Base-by-base conservation (phyloP, 371 early-diverging fungal species). In the Choanephora cucurbitarum region DNA sequence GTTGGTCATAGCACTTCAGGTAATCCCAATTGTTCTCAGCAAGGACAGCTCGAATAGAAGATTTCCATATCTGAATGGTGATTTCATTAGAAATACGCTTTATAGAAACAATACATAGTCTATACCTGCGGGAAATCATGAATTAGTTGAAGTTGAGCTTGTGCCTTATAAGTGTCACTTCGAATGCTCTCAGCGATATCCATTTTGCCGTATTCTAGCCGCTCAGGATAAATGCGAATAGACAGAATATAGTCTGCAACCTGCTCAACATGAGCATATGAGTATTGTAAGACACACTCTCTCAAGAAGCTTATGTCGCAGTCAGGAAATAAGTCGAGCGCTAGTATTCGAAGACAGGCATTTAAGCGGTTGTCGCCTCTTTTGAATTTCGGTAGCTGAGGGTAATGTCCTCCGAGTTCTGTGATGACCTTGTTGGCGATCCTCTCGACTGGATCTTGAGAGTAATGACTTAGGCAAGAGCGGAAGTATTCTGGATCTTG, bases 1-100 rank as follows among this genome's bases (percentile, higher is more conserved):
- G 49, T 22, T 70, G 72, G 19, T 68, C 66, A 52, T 65, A 62
- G 15, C 75, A 76, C 14, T 66, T 55, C 9, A 73, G 3, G 55
- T 76, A 85, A 51, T 81, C 80, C 73, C 71, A 75, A 46, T 80
- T 76, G 58, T 80, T 77, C 40, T 85, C 85, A 13, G 83, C 82
- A 43, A 85, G 49, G 10, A 82, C 77, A 1, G 83, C 83, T 60
- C 70, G 61, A 43, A 85, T 72, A 10, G 83, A 75, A 4, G 83
- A 80, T 54, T 70, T 79, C 74, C 80, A 82, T 11, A 75, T 61
- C 72, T 62, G 21, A 21, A 43, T 18, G 2, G 44, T 5, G 28
- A 28, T 7, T 28, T 44, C 23, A 4, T 19, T 44, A 44, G 24
- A 21, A 44, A 19, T 3, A 32, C 22, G n/a, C 23, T 9, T 28